Base-by-base conservation (phyloP, 2,329 filamentous ascomycete genomes). In the Aspergillus sp. region DNA sequence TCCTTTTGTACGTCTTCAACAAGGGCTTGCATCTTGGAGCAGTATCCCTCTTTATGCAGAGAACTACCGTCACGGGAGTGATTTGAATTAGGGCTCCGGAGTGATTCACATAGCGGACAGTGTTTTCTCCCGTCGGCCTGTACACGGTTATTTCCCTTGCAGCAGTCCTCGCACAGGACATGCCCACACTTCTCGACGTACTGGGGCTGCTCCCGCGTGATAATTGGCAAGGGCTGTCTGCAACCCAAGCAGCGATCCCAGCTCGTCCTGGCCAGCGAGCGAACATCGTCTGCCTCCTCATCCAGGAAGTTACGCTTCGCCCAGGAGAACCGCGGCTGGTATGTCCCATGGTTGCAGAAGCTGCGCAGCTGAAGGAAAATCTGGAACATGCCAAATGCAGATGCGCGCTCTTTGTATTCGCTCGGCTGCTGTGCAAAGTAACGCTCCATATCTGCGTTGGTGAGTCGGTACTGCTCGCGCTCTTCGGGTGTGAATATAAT, bases 341-440 rank as follows among this genome's bases (percentile, higher is more conserved):
- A 57, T 6, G 55, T 57, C 4, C 55, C 55, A 30, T 47, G 55
- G 12, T 56, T 56, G 13, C 55, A 56, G 20, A 56, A 49, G 48
- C 47, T 56, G 4, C 55, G 43, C 17, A 56, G 32, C 42, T 56
- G 55, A 8, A 48, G 42, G 17, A 41, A 52, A 0, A 74, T 66
- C 47, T 82, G 79, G 55, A 83, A 81, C 26, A 80, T 70, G 0
- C 77, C 74, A 13, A 81, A 77, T 13, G 71, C 42, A 15, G 32
- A 18, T 18, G 48, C 34, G 42, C 47, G 32, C 18, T 52, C 18
- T 13, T 34, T 48, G 24, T 53, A 48, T 20, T 48, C 48, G 8
- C 32, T 43, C 6, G 32, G 34, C 13, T 53, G 48, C 15, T 57
- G 48, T 5, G 15, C 5, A 11, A 57, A 22, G 17, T 39, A 47